Base-by-base conservation (phyloP, 1,139 yeast genomes). In the Kazachstania sp. region DNA sequence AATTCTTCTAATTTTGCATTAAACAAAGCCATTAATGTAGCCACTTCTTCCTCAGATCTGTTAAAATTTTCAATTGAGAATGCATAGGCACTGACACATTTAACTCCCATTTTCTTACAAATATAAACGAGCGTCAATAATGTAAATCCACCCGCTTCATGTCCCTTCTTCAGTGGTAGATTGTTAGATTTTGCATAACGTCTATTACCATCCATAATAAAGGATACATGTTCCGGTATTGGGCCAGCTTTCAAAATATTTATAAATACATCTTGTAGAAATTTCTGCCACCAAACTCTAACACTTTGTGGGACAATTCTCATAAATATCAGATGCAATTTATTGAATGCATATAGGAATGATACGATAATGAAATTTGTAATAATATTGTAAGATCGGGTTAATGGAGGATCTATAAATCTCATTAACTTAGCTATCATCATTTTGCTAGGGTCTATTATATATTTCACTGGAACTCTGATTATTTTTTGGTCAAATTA, bases 141-240 rank as follows among this genome's bases (percentile, higher is more conserved):
- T 44, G 88, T 77, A 47, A 83, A 81, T 54, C 90, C 90, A 1
- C 98, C 98, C 28, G 90, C 81, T 58, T 79, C 82, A 64, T 92
- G 98, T 6, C 98, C 98, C 56, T 81, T 90, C 53, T 79, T 78
- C 16, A 84, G 63, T 54, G 86, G 88, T 49, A 86, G 71, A 46
- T 83, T 77, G 49, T 75, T 78, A 38, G 68, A 69, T 50, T 78
- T 77, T 7, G 98, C 98, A 63, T 74, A 92, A 41, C 97, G 73
- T 54, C 98, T 71, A 68, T 92, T 94, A 2, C 98, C 98, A 65
- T 92, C 98, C 98, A 92, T 94, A 49, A 92, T 87, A 58, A 92
- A 80, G 0, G 96, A 96, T 32, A 94, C 79, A 68, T 94, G 98
- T 47, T 73, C 69, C 2, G 98, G 98, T 1, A 86, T 74, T 0